Base-by-base conservation (phyloP, 768 basidiomycete genomes). In the Hericium erinaceus region DNA sequence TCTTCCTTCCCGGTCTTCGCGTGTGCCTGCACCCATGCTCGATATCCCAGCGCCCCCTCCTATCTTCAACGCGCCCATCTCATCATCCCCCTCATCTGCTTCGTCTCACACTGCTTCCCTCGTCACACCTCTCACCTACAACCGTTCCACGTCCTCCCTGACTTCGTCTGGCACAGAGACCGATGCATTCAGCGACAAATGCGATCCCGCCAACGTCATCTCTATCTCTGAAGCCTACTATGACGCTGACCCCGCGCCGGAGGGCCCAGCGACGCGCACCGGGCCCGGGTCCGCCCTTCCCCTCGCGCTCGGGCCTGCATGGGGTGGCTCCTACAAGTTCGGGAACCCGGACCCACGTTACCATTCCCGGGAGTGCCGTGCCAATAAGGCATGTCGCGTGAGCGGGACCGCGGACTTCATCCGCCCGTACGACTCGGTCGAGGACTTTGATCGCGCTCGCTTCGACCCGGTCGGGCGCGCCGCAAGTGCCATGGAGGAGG, bases 221-320 rank as follows among this genome's bases (percentile, higher is more conserved):
- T 64, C 55, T 44, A 68, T 78, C 39, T 78, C 77, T 12, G 75
- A 75, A 15, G 77, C 76, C 9, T 72, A 70, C 59, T 77, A 73
- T 58, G 76, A 77, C 56, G 72, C 74, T 38, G 64, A 75, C 13
- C 75, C 77, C 7, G 70, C 73, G 0, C 76, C 76, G 1, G 74
- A 76, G 53, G 76, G 77, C 1, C 76, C 75, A 15, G 75, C 75
- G 13, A 77, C 74, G 1, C 72, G 75, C 16, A 70, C 74, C 2
- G 70, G 69, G 58, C 63, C 73, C 6, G 59, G 71, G 63, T 49
- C 72, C 60, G n/a, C 51, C 62, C 12, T 65, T 57, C 13, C 56
- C 67, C 39, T 65, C 64, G 0, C 58, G 28, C 33, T 33, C 7
- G 62, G 60, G 54, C 22, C 49, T 26, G 49, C 24, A 18, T 51